A percentile compares a stretch with the other conserved stretches of the same genome.
phyloP scores from a whole-genome alignment of 129 eudicot genomes.

The Heracleum sosnowskyi region DNA sequence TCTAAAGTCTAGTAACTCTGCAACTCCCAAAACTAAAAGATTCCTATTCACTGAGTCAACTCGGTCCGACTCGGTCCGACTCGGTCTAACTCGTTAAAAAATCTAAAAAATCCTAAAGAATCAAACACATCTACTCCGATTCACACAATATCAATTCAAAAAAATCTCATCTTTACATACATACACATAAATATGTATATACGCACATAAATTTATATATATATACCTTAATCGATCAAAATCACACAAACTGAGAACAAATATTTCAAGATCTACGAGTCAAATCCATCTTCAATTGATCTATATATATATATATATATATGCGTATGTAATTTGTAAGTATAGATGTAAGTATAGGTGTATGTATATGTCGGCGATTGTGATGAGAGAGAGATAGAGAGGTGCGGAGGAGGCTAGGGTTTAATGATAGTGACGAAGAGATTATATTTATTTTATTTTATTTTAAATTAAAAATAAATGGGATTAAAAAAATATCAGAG shows the following conservation, averaged over 20 bases:
- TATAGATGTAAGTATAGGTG: not conserved
- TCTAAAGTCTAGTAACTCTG: not conserved
- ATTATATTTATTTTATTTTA: not conserved
- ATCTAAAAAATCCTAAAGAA: not conserved
- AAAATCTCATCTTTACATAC: not conserved
- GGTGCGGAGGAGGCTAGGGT: constrained; percentile 8
- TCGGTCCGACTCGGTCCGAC: not conserved
- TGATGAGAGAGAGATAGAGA: not conserved
- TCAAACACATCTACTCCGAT: not conserved
- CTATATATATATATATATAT: not conserved
- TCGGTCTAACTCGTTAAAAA: not conserved
- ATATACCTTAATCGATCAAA: not conserved
- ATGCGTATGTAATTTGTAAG: too few species aligned
- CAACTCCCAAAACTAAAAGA: not conserved
- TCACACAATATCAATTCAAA: not conserved
- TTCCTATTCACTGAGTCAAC: not conserved
- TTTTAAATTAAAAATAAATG: not conserved
- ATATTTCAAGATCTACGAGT: not conserved
- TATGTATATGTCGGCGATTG: not conserved
- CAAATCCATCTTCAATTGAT: not conserved
- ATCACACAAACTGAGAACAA: not conserved
- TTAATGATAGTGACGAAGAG: constrained; percentile 2
- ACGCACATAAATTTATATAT: not conserved
- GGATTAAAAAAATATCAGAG: not conserved
- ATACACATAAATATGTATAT: not conserved